These are phyloP conservation scores for Debaryomyces sp. DNA, from an alignment of 1,139 yeast genomes.

Conservation along the genomic window DNA sequence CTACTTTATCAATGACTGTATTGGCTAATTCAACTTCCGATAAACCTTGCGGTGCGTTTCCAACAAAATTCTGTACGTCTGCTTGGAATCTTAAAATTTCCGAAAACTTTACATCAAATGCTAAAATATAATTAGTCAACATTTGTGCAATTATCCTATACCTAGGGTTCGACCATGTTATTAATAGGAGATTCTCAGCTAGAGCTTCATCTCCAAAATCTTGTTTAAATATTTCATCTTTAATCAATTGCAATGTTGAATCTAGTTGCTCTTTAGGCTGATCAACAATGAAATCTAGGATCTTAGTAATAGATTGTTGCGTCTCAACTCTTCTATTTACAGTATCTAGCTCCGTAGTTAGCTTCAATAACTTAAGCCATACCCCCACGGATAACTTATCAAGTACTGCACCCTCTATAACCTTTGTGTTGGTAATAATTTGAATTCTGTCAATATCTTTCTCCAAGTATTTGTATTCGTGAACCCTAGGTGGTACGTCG, in stretches of 20 bases:
- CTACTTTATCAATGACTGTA: conserved; percentile 6
- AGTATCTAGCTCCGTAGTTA: conserved; percentile 27
- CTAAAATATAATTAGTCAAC: conserved; percentile 20
- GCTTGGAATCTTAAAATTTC: conserved; percentile 24
- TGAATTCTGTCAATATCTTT: conserved; percentile 36
- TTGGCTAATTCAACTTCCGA: conserved; percentile 14
- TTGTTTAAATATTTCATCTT: conserved; percentile 22
- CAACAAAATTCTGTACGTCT: conserved; percentile 13
- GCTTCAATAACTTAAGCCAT: conserved; percentile 21
- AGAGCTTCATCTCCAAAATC: conserved; percentile 29
- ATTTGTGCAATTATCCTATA: conserved; percentile 11
- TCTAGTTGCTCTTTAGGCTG: conserved; percentile 6
- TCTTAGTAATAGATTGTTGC: conserved; percentile 6
- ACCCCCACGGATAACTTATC: conserved; percentile 14
- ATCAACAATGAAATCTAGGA: conserved; percentile 11
- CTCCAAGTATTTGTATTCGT: conserved; percentile 38
- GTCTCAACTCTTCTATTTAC: conserved; percentile 18
- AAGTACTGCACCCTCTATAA: conserved; percentile 12
- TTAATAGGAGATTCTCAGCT: conserved; percentile 20
- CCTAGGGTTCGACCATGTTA: conserved; percentile 16
- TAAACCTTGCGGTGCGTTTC: background rate
- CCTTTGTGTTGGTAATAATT: conserved; percentile 15
- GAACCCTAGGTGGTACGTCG: conserved; percentile 33
- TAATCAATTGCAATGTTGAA: conserved; percentile 15
- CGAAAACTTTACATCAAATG: conserved; percentile 28